Evolutionary conservation across 2,329 filamentous ascomycete species (phyloP).

Genomic region (Clonostachys sp.): DNA sequence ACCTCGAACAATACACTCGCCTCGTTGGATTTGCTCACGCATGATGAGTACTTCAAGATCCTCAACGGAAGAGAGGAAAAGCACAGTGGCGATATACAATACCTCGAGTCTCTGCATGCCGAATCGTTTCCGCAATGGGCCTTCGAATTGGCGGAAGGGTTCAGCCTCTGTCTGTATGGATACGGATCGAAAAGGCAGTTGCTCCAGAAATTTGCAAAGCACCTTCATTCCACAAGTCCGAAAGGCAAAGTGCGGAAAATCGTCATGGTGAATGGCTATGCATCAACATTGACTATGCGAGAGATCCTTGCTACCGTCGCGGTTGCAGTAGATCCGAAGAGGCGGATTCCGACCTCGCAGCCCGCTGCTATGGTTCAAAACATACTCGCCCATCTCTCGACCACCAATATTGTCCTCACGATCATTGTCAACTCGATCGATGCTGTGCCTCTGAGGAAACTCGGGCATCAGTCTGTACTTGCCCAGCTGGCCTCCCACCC

Average conservation of each 20-base stretch:
- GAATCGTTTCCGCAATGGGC: slow-evolving; percentile 87
- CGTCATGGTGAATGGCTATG: slow-evolving; percentile 84
- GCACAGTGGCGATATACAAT: slow-evolving; percentile 65
- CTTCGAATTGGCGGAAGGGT: slow-evolving; percentile 83
- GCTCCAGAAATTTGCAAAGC: slow-evolving; percentile 69
- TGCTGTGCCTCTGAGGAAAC: slow-evolving; percentile 67
- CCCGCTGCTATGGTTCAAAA: slow-evolving; percentile 64
- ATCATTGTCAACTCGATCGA: slow-evolving; percentile 86
- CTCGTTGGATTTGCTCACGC: slow-evolving; percentile 71
- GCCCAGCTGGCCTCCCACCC: slow-evolving; percentile 73
- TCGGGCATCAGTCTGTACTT: slow-evolving; percentile 65
- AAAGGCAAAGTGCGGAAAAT: slow-evolving; percentile 37
- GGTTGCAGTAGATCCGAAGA: slow-evolving; percentile 49
- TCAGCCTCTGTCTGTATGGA: slow-evolving; percentile 87
- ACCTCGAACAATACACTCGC: slow-evolving; percentile 84
- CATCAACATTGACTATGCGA: slow-evolving; percentile 58
- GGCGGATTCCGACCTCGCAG: slow-evolving; percentile 52
- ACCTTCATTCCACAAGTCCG: slow-evolving; percentile 40
- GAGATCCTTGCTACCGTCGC: slow-evolving; percentile 69
- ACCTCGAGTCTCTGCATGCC: slow-evolving; percentile 70
- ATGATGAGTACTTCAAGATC: slow-evolving; percentile 81
- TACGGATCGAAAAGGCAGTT: slow-evolving; percentile 84
- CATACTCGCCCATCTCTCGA: slow-evolving; percentile 56
- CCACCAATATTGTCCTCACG: slow-evolving; percentile 44
- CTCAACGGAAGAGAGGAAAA: slow-evolving; percentile 61